These are phyloP conservation scores for Xylaria sp. DNA, from an alignment of 2,329 filamentous ascomycete species.

Conservation along the genomic window DNA sequence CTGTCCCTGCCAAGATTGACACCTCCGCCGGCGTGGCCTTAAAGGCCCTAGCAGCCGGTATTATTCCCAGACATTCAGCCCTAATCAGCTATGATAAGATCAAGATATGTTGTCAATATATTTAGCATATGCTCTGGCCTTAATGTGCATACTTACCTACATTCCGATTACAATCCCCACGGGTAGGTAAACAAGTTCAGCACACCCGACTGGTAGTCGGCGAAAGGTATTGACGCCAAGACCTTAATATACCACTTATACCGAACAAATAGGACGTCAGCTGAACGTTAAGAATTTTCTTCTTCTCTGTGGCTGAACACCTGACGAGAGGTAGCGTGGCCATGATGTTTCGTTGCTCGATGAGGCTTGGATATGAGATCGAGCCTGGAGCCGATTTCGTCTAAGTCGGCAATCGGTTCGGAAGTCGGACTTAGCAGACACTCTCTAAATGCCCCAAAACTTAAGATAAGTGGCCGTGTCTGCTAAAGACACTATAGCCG, in stretches of 20 bases:
- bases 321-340: not conserved
- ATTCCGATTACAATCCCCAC: no score
- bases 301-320: not conserved
- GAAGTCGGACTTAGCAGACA: slow-evolving; percentile 10
- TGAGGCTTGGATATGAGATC: slow-evolving; percentile 4
- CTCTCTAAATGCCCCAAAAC: not conserved
- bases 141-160: no score
- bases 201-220: not conserved
- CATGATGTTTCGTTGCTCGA: not conserved
- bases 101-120: not conserved
- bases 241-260: not conserved
- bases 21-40: not conserved
- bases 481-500: not conserved
- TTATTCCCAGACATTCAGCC: not conserved
- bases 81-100: not conserved
- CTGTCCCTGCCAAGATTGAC: slow-evolving; percentile 6
- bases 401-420: slow-evolving; percentile 16
- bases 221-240: not conserved
- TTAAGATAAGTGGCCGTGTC: not conserved
- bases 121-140: no score
- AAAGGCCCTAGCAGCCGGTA: not conserved
- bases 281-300: not conserved
- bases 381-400: not conserved
- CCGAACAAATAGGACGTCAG: not conserved
- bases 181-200: not conserved